Evolutionary conservation across 108 stramenopile genomes (phyloP), one percentile per base, ranked within the genome.

Genomic region (Ochromonas danica): DNA sequence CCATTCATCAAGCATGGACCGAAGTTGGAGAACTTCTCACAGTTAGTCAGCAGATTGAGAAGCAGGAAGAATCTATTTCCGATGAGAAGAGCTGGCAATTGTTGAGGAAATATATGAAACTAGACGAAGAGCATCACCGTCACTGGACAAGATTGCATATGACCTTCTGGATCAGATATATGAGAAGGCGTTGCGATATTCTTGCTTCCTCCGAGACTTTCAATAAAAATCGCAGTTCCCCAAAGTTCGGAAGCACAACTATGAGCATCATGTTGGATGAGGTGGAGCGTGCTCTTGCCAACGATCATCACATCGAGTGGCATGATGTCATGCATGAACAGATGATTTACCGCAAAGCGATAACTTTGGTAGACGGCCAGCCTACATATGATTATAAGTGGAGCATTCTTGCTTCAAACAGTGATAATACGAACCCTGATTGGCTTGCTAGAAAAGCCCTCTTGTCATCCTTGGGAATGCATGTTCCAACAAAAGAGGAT

Each of bases 221-320:
- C 67, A 70, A 70, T 22, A 70, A 70, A 31, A 70, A 70, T 31
- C 10, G 14, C 36, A 10, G 33, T 22, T 40, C 33, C 22, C 10
- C 10, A 17, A 10, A 38, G 36, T 70, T 70, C 22, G 67, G 67
- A 17, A 70, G 67, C 33, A 70, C 67, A 22, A 70, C 67, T 14
- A 70, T 70, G 67, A 22, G 14, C 36, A 70, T 70, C 22, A 70
- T 70, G 67, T 31, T 70, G 67, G 67, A 70, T 14, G 67, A 70
- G 22, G 67, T 70, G 14, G 67, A 70, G 10, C 67, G 40, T 10
- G 67, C 67, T 17, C 67, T 70, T 40, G 67, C 10, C 22, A 40
- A 70, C 22, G 40, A 70, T 31, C 33, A 31, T 31, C 10, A 17
- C 14, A 31, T 70, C 39, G 67, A 70, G 10, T 70, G 67, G 67